Conservation (phyloP, 2,329 filamentous ascomycete genomes). For the Samsoniella hepiali region DNA sequence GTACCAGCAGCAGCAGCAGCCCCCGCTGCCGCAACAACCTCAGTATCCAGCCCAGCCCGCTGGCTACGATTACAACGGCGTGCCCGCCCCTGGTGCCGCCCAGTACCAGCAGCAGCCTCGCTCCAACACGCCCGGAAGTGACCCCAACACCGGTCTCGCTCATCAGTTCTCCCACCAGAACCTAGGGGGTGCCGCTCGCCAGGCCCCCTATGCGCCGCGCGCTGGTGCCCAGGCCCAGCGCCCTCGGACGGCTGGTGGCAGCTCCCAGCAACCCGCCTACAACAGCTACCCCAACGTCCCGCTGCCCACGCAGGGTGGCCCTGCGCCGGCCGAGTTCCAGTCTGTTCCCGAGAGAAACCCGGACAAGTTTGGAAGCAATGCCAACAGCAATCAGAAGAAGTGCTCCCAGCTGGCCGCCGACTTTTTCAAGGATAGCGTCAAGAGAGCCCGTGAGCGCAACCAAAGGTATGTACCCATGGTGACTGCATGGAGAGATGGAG, state of each 20-base stretch:
- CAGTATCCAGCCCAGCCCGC: slow-evolving; percentile 39
- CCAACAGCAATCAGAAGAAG: slow-evolving; percentile 69
- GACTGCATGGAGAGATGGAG: background rate
- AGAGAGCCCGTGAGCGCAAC: slow-evolving; percentile 91
- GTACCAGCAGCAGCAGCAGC: slow-evolving; percentile 60
- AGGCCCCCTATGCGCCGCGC: slow-evolving; percentile 66
- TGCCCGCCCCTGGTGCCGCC: slow-evolving; percentile 36
- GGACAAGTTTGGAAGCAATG: slow-evolving; percentile 65
- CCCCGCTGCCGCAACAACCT: slow-evolving; percentile 45
- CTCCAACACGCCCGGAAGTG: slow-evolving; percentile 63
- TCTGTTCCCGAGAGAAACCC: slow-evolving; percentile 82
- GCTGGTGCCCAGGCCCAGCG: slow-evolving; percentile 68
- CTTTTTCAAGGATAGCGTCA: slow-evolving; percentile 98
- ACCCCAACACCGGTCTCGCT: slow-evolving; percentile 85
- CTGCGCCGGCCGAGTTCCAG: slow-evolving; percentile 69
- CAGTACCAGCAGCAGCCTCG: slow-evolving; percentile 47
- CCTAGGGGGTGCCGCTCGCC: slow-evolving; percentile 68
- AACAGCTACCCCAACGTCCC: slow-evolving; percentile 63
- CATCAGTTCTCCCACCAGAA: slow-evolving; percentile 98
- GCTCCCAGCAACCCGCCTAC: slow-evolving; percentile 60
- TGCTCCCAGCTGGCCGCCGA: slow-evolving; percentile 71
- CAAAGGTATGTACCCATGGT: slow-evolving; percentile 62
- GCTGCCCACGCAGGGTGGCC: slow-evolving; percentile 56
- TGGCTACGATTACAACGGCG: slow-evolving; percentile 47
- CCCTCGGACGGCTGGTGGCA: slow-evolving; percentile 77